These are phyloP conservation scores for Mentha longifolia DNA, from an alignment of 257 asterid species.

Conservation along the genomic window DNA sequence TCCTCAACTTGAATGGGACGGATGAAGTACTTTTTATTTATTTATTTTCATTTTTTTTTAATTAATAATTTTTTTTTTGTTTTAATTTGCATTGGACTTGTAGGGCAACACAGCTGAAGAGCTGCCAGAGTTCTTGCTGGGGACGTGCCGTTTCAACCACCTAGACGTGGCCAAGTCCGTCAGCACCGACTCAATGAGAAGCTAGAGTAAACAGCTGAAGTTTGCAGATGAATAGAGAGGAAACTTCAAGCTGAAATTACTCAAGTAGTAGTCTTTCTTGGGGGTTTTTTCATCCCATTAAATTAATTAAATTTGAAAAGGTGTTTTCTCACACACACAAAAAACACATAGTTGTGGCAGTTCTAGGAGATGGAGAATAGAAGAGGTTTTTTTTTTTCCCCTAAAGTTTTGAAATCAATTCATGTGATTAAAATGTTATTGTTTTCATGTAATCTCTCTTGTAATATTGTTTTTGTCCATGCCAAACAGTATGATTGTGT, in stretches of 20 bases:
- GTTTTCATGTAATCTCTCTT: not conserved
- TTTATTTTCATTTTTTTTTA: too few relatives aligned
- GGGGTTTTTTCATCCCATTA: not conserved
- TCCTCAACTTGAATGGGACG: too few relatives aligned
- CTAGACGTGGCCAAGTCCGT: slow-evolving; percentile 62
- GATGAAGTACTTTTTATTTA: too few relatives aligned
- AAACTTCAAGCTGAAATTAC: slow-evolving; percentile 6
- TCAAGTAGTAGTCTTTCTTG: slow-evolving; percentile 10
- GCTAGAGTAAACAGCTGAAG: slow-evolving; percentile 16
- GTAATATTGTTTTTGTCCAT: not conserved
- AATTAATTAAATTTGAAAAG: slow-evolving; percentile 20
- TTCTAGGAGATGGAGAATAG: slow-evolving; percentile 18
- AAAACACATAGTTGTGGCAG: slow-evolving; percentile 1
- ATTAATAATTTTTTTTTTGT: too few relatives aligned
- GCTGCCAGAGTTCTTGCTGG: slow-evolving; percentile 74
- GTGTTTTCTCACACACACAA: not conserved
- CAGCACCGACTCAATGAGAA: slow-evolving; percentile 45
- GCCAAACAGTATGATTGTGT: not conserved
- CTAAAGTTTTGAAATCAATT: slow-evolving; percentile 3
- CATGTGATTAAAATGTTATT: not conserved
- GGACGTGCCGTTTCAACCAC: slow-evolving; percentile 74
- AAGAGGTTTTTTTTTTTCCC: not conserved
- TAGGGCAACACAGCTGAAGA: slow-evolving; percentile 69
- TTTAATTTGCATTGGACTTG: slow-evolving; percentile 10
- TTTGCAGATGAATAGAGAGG: slow-evolving; percentile 23